Base-by-base conservation (phyloP, 2,329 filamentous ascomycete species). In the Dissoconium aciculare region DNA sequence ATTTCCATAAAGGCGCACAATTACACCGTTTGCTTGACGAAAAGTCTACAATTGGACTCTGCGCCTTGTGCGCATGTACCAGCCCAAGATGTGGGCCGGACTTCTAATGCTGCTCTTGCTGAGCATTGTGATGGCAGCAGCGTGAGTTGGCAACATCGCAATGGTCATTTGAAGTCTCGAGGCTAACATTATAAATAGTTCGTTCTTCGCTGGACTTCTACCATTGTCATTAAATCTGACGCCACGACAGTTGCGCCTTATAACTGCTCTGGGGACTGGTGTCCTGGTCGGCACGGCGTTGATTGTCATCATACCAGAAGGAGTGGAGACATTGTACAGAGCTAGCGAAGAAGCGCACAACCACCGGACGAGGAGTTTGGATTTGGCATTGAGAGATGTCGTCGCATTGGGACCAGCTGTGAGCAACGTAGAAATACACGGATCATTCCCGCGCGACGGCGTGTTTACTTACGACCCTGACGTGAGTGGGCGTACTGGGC, bases 231-330 rank as follows among this genome's bases (percentile, higher is more conserved):
- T 98, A 64, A 72, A 77, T 34, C 69, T 98, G 15, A 87, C 85
- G 16, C 74, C 79, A 37, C 81, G 83, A 26, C 83, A 93, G 55
- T 63, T 95, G 34, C 78, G 87, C 50, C 63, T 93, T 29, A 80
- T 95, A 52, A 91, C 87, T 13, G 85, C 84, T 34, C 71, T 95
- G 52, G 89, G 89, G 31, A 83, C 93, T 55, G 89, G 89, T 26
- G 79, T 98, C 30, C 65, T 98, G 5, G 85, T 98, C 11, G 89
- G 89, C 19, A 95, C 89, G 15, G 87, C 87, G 1, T 68, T 98
- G 41, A 87, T 95, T 41, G 84, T 98, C 17, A 95, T 98, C 50
- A 93, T 98, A 47, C 89, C 89, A 1, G 89, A 98, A 56, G 89
- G 89, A 21, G 77, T 95, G 36, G 85, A 94, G 52, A 87, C 89